Evolutionary conservation across 441 rosid species (phyloP), one percentile per base, ranked within the genome.

Genomic region (Gossypium schwendimanii): DNA sequence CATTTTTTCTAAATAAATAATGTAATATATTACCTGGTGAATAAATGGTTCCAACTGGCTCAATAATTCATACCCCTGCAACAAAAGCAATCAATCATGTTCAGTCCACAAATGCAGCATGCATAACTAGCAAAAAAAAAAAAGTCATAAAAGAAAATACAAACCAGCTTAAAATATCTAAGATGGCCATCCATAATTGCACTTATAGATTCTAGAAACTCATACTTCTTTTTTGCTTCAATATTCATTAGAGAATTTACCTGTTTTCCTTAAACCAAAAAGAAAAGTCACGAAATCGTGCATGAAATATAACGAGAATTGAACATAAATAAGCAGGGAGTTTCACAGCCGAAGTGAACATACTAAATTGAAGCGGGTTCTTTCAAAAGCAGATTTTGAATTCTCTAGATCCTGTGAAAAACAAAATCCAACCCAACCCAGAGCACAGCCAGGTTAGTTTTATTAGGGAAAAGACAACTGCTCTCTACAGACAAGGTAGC

Each of bases 311-410:
- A 52, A 2, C 36, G 65, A 60, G 20, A 49, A 63, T 17, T 28
- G 47, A 57, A 59, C 1, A 68, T 69, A 18, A 60, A 17, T 47
- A 73, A 55, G 60, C 11, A 9, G 4, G 41, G 24, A 71, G 60
- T 71, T 71, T 12, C 24, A 69, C 50, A 77, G 67, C 73, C 31
- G 17, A 65, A 63, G 71, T 70, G 14, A 20, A 77, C 89, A 78
- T 90, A 93, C 98, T 81, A 91, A 89, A 87, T 88, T 87, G 84
- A 93, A 91, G 82, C 97, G 98, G 86, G 94, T 89, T 80, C 80
- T 87, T 78, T 93, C 98, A 77, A 91, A 93, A 70, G 92, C 76
- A 75, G 97, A 91, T 85, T 89, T 93, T 68, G 98, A 93, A 81
- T 93, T 89, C 81, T 89, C 85, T 63, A 91, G 78, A 84, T 87